Evolutionary conservation across 176 grass and related monocot species (phyloP).

Genomic region (Leersia perrieri): DNA sequence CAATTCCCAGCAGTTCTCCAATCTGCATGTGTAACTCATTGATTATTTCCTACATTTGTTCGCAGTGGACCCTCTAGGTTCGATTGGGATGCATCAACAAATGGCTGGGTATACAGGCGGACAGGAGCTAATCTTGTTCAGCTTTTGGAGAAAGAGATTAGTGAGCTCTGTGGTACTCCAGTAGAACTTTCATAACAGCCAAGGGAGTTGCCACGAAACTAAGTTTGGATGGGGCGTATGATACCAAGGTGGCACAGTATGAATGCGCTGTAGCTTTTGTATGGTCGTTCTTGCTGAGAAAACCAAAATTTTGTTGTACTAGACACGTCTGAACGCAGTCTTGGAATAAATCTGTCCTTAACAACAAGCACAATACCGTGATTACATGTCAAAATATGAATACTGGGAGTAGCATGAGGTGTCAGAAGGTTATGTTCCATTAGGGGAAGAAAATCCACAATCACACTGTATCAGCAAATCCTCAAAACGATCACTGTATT

Average conservation of each 20-base stretch:
- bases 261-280: not conserved
- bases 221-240: not conserved
- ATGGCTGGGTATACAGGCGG: slow-evolving; percentile 68
- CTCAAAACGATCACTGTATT: not conserved
- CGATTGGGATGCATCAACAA: slow-evolving; percentile 63
- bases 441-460: not conserved
- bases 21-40: not conserved
- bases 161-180: slow-evolving; percentile 52
- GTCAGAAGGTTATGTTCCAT: not conserved
- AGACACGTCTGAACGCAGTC: not conserved
- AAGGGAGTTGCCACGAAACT: not conserved
- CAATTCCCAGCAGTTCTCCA: not conserved
- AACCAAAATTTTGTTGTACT: not conserved
- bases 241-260: not conserved
- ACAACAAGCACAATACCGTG: not conserved
- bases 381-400: not conserved
- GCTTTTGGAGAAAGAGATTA: slow-evolving; percentile 65
- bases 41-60: not conserved
- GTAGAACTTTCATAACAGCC: slow-evolving; percentile 51
- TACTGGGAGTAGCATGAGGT: not conserved
- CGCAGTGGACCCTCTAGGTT: slow-evolving; percentile 82
- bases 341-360: not conserved
- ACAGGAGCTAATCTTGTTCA: slow-evolving; percentile 61
- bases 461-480: not conserved
- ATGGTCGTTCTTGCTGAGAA: not conserved